A percentile compares a stretch with the other conserved stretches of the same genome.
phyloP scores from a whole-genome alignment of 257 asterid genomes.

The Gynochthodes officinalis region DNA sequence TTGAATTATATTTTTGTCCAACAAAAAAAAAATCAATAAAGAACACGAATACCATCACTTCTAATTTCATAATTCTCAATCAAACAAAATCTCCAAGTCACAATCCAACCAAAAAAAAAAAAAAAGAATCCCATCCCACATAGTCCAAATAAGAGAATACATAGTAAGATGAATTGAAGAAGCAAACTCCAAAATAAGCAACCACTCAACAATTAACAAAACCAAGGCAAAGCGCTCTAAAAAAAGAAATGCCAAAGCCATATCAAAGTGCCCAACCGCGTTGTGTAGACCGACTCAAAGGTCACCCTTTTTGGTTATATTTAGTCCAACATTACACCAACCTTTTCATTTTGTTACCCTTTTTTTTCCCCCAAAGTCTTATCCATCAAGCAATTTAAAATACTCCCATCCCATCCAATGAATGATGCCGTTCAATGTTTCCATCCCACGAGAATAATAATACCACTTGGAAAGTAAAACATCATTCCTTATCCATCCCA shows the following conservation, averaged over 20 bases:
- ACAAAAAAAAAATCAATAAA: too few species aligned
- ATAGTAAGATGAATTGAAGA: background rate
- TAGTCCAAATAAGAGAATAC: slow-evolving; percentile 15
- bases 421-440: too few species aligned
- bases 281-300: slow-evolving; percentile 9
- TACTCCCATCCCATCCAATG: too few species aligned
- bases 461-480: too few species aligned
- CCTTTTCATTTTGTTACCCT: too few species aligned
- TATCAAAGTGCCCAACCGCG: slow-evolving; percentile 22
- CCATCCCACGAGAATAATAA: too few species aligned
- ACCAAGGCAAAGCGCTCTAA: background rate
- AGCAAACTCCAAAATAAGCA: background rate
- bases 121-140: background rate
- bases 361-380: too few species aligned
- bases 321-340: too few species aligned
- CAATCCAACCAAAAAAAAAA: background rate
- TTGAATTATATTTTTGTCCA: too few species aligned
- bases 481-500: background rate
- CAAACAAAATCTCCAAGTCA: background rate
- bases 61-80: background rate
- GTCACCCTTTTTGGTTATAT: too few species aligned
- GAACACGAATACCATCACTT: too few species aligned
- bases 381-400: too few species aligned
- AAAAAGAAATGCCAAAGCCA: slow-evolving; percentile 2
- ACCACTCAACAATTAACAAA: background rate